Base-by-base conservation (phyloP, 2,329 filamentous ascomycete species). In the Clonostachys byssicola region DNA sequence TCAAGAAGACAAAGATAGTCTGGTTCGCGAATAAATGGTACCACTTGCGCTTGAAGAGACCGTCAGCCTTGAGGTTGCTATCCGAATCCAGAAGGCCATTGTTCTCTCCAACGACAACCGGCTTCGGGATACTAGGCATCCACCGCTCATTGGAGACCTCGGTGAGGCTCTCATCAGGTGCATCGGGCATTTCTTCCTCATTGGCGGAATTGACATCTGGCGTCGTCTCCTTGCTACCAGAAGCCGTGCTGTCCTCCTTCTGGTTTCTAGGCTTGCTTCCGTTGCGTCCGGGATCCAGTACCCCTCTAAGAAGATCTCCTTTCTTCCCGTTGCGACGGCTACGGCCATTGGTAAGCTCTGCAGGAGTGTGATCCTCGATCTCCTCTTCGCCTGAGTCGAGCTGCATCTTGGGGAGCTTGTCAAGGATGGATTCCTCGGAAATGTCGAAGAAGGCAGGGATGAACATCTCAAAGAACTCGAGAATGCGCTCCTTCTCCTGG, bases 11-110 rank as follows among this genome's bases (percentile, higher is more conserved):
- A 62, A 91, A 96, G 50, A 99, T 86, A 5, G 87, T 89, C 58
- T 90, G 81, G 64, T 96, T 97, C 63, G 86, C 86, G 71, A 95
- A 99, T 62, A 97, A 83, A 62, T 92, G 92, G 72, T 90, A 95
- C 67, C 82, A 85, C 12, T 84, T 83, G 42, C 92, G 88, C 55
- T 79, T 78, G 67, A 94, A 95, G 49, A 88, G 85, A 45, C 91
- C 88, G 51, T 96, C 90, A 51, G 70, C 87, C 74, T 78, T 92
- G 57, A 80, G 80, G 67, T 77, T 83, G 60, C 77, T 81, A 54
- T 80, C 82, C 38, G 72, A 77, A 60, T 74, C 81, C 65, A 71
- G 74, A 60, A 70, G 72, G 56, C 58, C 80, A 70, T 71, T 85
- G 69, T 67, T 80, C 30, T 62, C 60, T 34, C 64, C 65, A 2